phyloP scores from a whole-genome alignment of 1,139 yeast genomes.

The Ashbya aceris region DNA sequence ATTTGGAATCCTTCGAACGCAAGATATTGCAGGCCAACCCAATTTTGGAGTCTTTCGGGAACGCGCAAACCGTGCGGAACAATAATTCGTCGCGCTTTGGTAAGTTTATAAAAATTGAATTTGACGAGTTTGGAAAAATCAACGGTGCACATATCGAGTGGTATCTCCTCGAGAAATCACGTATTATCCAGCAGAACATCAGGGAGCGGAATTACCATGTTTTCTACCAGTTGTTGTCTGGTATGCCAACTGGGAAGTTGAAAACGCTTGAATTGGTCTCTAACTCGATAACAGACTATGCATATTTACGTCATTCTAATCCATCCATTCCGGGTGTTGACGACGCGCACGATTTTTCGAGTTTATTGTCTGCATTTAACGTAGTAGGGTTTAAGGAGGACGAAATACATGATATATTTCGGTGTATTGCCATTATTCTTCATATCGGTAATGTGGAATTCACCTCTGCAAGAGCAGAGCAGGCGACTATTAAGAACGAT shows the following conservation, averaged over 20 bases:
- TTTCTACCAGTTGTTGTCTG: constrained; percentile 76
- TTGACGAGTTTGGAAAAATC: constrained; percentile 54
- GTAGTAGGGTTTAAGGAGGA: constrained; percentile 58
- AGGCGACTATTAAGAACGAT: constrained; percentile 63
- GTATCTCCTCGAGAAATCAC: constrained; percentile 86
- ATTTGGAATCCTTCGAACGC: constrained; percentile 48
- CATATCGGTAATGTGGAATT: constrained; percentile 83
- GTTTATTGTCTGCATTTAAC: constrained; percentile 55
- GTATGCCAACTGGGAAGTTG: constrained; percentile 46
- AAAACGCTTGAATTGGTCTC: constrained; percentile 38
- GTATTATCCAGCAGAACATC: constrained; percentile 73
- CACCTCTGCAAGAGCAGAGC: constrained; percentile 63
- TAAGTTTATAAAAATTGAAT: constrained; percentile 83
- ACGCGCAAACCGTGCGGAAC: constrained; percentile 91
- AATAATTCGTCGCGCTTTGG: constrained; percentile 96
- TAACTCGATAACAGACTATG: constrained; percentile 30
- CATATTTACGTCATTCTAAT: constrained; percentile 52
- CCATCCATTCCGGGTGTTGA: constrained; percentile 58
- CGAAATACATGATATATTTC: constrained; percentile 54
- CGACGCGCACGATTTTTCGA: constrained; percentile 59
- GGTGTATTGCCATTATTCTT: constrained; percentile 63
- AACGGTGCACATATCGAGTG: constrained; percentile 91
- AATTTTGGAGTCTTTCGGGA: constrained; percentile 91
- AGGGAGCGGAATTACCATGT: constrained; percentile 87
- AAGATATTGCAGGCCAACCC: constrained; percentile 93